phyloP scores from a whole-genome alignment of 106 monocot species.

The Phalaenopsis aphrodite region DNA sequence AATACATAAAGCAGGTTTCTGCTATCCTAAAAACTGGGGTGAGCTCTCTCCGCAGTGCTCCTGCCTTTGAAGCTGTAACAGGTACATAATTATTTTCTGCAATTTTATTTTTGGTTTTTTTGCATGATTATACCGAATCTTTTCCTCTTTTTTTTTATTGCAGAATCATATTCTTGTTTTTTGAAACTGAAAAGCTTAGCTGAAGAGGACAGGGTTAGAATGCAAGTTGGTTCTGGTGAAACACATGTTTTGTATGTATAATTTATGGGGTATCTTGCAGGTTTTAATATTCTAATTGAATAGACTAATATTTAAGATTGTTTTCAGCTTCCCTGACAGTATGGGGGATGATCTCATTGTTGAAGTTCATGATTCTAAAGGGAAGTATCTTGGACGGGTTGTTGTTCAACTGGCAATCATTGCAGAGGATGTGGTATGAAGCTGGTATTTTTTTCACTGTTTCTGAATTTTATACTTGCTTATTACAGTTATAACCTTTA shows the following conservation, averaged over 20 bases:
- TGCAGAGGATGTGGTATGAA: constrained; percentile 70
- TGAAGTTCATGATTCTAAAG: constrained; percentile 88
- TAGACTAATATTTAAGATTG: neutral
- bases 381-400: constrained; percentile 58
- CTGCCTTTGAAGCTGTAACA: constrained; percentile 54
- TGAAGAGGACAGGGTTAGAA: constrained; percentile 50
- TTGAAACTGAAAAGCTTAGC: constrained; percentile 77
- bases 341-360: constrained; percentile 86
- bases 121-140: neutral
- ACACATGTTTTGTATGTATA: constrained; percentile 86
- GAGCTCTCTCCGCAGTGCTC: constrained; percentile 57
- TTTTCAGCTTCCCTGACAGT: constrained; percentile 89
- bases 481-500: neutral
- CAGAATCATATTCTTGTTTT: constrained; percentile 66
- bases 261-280: constrained; percentile 4
- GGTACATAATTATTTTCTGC: constrained; percentile 11
- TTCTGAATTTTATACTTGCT: neutral
- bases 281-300: constrained; percentile 2
- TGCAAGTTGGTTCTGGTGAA: constrained; percentile 95
- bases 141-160: neutral
- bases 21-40: constrained; percentile 73
- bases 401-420: constrained; percentile 80
- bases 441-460: neutral
- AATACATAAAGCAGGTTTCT: constrained; percentile 86
- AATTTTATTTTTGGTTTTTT: neutral